Percentiles rank a stretch among this genome's conserved stretches.
These are phyloP conservation scores for Cytidiella melzeri DNA, from an alignment of 768 basidiomycete species.

Conservation along the genomic window DNA sequence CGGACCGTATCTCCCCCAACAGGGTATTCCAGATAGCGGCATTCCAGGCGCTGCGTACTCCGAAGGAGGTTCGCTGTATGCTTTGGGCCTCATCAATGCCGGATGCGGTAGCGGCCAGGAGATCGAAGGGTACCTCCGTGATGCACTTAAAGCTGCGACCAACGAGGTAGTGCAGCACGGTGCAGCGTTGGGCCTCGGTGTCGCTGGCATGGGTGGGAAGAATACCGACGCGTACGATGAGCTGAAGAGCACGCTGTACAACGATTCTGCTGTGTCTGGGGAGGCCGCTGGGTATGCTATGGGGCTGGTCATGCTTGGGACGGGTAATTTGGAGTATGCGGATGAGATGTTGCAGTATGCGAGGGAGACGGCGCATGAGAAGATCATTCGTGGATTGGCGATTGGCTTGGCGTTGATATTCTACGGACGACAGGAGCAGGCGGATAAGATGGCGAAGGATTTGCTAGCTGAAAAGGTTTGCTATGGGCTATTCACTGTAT, in stretches of 20 bases:
- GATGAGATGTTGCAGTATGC: conserved; percentile 97
- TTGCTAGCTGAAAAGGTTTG: conserved; percentile 82
- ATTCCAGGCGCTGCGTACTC: conserved; percentile 80
- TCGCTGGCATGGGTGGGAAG: conserved; percentile 90
- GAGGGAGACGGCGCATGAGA: conserved; percentile 97
- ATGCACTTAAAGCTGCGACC: conserved; percentile 66
- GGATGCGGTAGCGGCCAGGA: conserved; percentile 71
- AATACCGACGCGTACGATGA: conserved; percentile 89
- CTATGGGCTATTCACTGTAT: background rate
- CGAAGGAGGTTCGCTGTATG: conserved; percentile 95
- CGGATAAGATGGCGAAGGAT: conserved; percentile 73
- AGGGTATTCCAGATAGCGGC: conserved; percentile 63
- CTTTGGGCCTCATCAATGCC: conserved; percentile 90
- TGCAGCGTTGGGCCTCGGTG: conserved; percentile 93
- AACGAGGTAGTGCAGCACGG: conserved; percentile 95
- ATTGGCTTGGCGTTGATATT: conserved; percentile 89
- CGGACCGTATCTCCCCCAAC: conserved; percentile 86
- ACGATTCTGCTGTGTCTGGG: conserved; percentile 90
- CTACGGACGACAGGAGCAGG: conserved; percentile 90
- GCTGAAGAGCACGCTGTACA: conserved; percentile 82
- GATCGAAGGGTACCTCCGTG: conserved; percentile 72
- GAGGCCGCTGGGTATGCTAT: conserved; percentile 96
- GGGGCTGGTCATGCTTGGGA: conserved; percentile 98
- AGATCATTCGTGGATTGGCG: conserved; percentile 94
- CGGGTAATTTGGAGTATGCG: conserved; percentile 68